Evolutionary conservation across 2,329 filamentous ascomycete genomes (phyloP).

Genomic region (Alternaria sp.): DNA sequence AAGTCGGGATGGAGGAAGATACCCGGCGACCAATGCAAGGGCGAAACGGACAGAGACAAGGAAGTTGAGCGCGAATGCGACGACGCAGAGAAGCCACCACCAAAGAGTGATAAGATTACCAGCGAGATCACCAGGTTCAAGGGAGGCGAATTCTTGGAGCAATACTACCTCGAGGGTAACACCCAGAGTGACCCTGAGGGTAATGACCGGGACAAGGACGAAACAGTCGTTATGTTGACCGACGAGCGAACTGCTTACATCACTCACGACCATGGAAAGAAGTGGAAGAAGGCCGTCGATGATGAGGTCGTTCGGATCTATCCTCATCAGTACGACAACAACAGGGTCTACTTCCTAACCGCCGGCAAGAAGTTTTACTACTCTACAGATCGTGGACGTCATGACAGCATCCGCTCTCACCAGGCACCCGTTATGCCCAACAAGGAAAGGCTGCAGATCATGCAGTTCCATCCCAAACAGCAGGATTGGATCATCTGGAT

Average conservation of each 20-base stretch:
- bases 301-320: slow-evolving; percentile 74
- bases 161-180: slow-evolving; percentile 79
- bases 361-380: slow-evolving; percentile 72
- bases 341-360: slow-evolving; percentile 87
- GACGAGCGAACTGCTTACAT: slow-evolving; percentile 69
- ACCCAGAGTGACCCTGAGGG: slow-evolving; percentile 70
- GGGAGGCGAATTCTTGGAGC: slow-evolving; percentile 61
- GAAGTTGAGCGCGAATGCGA: slow-evolving; percentile 75
- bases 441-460: slow-evolving; percentile 58
- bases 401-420: slow-evolving; percentile 73
- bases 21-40: slow-evolving; percentile 64
- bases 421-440: slow-evolving; percentile 69
- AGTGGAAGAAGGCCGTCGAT: slow-evolving; percentile 76
- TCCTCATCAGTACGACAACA: slow-evolving; percentile 80
- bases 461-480: slow-evolving; percentile 82
- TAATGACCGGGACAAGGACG: slow-evolving; percentile 69
- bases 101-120: slow-evolving; percentile 70
- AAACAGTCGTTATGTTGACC: slow-evolving; percentile 72
- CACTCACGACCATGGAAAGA: slow-evolving; percentile 86
- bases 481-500: slow-evolving; percentile 90
- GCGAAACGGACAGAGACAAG: slow-evolving; percentile 52
- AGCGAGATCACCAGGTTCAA: slow-evolving; percentile 68
- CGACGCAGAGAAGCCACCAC: slow-evolving; percentile 60
- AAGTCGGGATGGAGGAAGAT: slow-evolving; percentile 92
- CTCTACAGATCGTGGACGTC: slow-evolving; percentile 74